Percentiles rank a stretch among this genome's conserved stretches.
phyloP scores from a whole-genome alignment of 177 flowering plant genomes.

The Vitis hybrid region DNA sequence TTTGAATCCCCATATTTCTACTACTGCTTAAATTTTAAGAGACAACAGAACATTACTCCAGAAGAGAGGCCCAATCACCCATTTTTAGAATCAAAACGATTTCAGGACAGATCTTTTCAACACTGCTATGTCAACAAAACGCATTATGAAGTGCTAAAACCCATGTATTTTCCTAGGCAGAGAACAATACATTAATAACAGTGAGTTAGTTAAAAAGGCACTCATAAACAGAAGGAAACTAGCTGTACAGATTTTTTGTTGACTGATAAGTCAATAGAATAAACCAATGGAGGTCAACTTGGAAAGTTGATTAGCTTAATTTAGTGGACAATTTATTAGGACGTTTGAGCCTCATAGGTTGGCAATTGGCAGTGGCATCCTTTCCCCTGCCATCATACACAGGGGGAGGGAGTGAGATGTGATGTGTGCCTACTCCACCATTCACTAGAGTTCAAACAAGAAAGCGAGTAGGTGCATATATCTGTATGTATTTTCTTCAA shows the following conservation, averaged over 20 bases:
- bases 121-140: too few species aligned
- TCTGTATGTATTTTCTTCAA: too few species aligned
- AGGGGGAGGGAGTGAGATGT: not conserved
- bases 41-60: too few species aligned
- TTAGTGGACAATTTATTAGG: not conserved
- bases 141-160: too few species aligned
- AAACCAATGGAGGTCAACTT: conserved; percentile 7
- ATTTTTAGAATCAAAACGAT: too few species aligned
- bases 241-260: conserved; percentile 11
- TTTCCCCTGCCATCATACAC: not conserved
- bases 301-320: conserved; percentile 6
- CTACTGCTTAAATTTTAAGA: too few species aligned
- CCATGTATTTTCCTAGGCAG: too few species aligned
- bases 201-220: not conserved
- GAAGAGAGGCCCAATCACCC: too few species aligned
- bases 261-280: conserved; percentile 9
- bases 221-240: not conserved
- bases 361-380: not conserved
- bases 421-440: not conserved
- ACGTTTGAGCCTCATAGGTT: not conserved
- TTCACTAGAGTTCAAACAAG: not conserved
- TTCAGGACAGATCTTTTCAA: too few species aligned
- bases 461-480: not conserved
- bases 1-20: too few species aligned
- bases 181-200: not conserved